Percentiles rank a stretch among this genome's conserved stretches.
Conservation (phyloP, 1,139 yeast genomes). For the Hansenula sp. region DNA sequence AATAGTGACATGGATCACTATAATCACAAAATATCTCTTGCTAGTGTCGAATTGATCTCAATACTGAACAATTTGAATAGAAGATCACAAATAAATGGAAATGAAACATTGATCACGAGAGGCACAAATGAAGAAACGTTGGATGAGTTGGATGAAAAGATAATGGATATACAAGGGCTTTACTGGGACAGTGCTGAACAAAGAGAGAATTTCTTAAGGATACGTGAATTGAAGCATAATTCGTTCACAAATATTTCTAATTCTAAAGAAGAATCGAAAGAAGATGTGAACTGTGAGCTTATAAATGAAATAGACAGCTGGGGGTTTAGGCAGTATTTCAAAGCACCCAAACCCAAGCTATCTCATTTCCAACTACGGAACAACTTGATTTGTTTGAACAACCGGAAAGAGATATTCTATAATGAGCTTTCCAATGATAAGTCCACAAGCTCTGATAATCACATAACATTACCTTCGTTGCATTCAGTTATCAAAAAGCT, state of each 20-base stretch:
- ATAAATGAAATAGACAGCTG: constrained; percentile 31
- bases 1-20: not conserved
- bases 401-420: constrained; percentile 4
- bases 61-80: constrained; percentile 3
- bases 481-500: constrained; percentile 23
- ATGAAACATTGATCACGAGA: not conserved
- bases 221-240: constrained; percentile 17
- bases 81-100: not conserved
- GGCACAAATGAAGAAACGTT: not conserved
- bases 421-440: constrained; percentile 28
- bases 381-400: constrained; percentile 28
- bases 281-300: constrained; percentile 8
- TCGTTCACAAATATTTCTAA: constrained; percentile 20
- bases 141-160: constrained; percentile 13
- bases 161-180: constrained; percentile 21
- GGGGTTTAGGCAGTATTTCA: constrained; percentile 39
- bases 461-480: constrained; percentile 12
- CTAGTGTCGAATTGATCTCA: constrained; percentile 1
- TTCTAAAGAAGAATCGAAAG: constrained; percentile 17
- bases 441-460: constrained; percentile 27
- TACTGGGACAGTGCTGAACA: constrained; percentile 20
- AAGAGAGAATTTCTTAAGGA: constrained; percentile 15
- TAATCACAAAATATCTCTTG: not conserved
- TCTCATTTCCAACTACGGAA: constrained; percentile 58
- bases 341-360: constrained; percentile 43